These are phyloP conservation scores for Phaffia rhodozyma DNA, from an alignment of 1,284 basidiomycete species.

Conservation along the genomic window DNA sequence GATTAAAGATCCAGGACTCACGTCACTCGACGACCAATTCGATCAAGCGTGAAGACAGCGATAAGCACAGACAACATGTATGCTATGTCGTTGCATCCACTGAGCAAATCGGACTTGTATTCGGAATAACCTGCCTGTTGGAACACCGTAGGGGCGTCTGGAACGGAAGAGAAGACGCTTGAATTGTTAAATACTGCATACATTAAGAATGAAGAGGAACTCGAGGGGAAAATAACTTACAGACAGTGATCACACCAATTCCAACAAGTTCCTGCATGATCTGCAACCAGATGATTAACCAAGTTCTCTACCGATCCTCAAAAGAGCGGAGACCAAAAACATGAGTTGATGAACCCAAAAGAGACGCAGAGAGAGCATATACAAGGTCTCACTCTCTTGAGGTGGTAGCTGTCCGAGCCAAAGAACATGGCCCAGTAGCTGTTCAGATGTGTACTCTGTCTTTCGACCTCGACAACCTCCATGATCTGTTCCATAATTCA, in stretches of 20 bases:
- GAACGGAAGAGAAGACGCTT: not conserved
- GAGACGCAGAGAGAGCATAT: not conserved
- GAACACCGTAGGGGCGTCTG: constrained; percentile 21
- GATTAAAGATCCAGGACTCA: too few relatives aligned
- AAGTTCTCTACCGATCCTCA: not conserved
- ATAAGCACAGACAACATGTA: constrained; percentile 25
- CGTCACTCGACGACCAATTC: constrained; percentile 26
- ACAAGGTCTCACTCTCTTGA: constrained; percentile 20
- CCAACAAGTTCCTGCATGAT: constrained; percentile 29
- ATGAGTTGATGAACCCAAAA: too few relatives aligned
- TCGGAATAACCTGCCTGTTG: constrained; percentile 26
- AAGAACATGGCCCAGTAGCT: constrained; percentile 25
- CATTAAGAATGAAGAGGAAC: not conserved
- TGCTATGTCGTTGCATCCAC: constrained; percentile 27
- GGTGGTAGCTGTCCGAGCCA: constrained; percentile 19
- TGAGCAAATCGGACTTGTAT: constrained; percentile 28
- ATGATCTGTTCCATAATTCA: constrained; percentile 18
- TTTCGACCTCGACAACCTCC: constrained; percentile 22
- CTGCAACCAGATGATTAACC: constrained; percentile 28
- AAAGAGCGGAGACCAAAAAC: constrained; percentile 5
- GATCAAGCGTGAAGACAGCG: constrained; percentile 29
- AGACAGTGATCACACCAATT: constrained; percentile 27
- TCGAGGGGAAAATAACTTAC: constrained; percentile 16
- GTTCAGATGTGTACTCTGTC: constrained; percentile 15
- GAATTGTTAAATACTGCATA: not conserved